Base-by-base conservation (phyloP, 1,139 yeast genomes). In the Eremothecium cymbalariae region DNA sequence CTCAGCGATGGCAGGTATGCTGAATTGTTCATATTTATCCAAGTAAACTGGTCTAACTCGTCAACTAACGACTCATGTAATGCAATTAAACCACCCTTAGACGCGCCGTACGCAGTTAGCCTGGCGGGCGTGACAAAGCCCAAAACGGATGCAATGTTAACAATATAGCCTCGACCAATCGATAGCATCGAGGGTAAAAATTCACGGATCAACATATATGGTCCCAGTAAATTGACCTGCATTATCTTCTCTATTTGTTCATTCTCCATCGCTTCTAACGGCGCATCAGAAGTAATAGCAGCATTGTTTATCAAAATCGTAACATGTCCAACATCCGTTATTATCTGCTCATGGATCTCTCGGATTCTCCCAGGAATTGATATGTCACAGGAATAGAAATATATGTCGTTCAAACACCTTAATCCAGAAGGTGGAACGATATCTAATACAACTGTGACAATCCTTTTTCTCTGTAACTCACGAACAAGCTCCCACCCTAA, bases 71-170 rank as follows among this genome's bases (percentile, higher is more conserved):
- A 77, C 51, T 84, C 94, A 53, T 88, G 96, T 30, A 86, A 61
- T 0, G 93, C 86, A 34, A 88, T 70, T 19, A 84, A 58, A 0
- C 94, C 96, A 0, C 94, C 79, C 56, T 88, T 88, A 6, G 94
- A 73, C 0, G 96, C 95, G 0, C 95, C 95, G 50, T 88, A 88
- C 0, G 83, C 83, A 25, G 68, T 72, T 37, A 84, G 63, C 21
- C 78, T 64, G 5, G 95, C 90, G 0, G 96, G 96, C 0, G 94
- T 72, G 66, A 82, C 68, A 43, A 80, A 77, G 0, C 95, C 96
- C 37, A 88, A 63, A 0, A 84, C 84, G 0, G 95, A 83, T 0
- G 90, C 85, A 22, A 88, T 64, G 3, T 88, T 82, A 18, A 88
- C 74, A 12, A 90, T 68, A 52, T 78, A 83, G 0, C 96, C 95